phyloP scores from a whole-genome alignment of 768 basidiomycete genomes.

The Cystofilobasidium ferigula region DNA sequence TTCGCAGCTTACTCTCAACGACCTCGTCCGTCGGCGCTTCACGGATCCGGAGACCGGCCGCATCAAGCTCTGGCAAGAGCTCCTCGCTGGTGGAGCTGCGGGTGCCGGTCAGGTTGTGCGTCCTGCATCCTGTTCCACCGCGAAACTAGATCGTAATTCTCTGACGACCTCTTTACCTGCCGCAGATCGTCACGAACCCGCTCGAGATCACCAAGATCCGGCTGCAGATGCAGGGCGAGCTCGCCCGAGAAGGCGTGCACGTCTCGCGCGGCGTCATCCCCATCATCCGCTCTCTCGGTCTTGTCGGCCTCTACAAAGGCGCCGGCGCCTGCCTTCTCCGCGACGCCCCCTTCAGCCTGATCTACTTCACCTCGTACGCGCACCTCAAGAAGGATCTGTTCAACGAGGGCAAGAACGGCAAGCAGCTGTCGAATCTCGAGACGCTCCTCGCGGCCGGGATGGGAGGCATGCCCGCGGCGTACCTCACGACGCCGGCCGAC shows the following conservation, averaged over 20 bases:
- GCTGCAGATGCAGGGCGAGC: constrained; percentile 88
- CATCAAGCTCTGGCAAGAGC: constrained; percentile 81
- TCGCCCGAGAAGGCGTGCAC: constrained; percentile 62
- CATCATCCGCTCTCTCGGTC: constrained; percentile 82
- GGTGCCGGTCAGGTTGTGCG: constrained; percentile 96
- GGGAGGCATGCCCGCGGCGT: constrained; percentile 93
- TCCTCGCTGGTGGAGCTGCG: constrained; percentile 80
- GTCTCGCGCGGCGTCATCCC: constrained; percentile 76
- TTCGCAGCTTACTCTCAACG: constrained; percentile 82
- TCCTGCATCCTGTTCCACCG: constrained; percentile 29
- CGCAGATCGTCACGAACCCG: constrained; percentile 89
- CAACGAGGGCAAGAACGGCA: constrained; percentile 89
- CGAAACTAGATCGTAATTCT: no score
- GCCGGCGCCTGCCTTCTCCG: constrained; percentile 84
- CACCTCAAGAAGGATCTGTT: constrained; percentile 62
- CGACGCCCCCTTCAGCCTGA: constrained; percentile 62
- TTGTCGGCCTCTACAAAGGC: constrained; percentile 85
- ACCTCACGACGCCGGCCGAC: constrained; percentile 47
- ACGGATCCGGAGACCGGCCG: constrained; percentile 94
- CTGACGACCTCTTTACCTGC: constrained; percentile 21
- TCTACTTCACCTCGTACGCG: constrained; percentile 50
- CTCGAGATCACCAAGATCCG: constrained; percentile 56
- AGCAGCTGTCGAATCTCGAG: constrained; percentile 80
- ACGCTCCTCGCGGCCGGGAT: constrained; percentile 64
- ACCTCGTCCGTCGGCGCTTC: constrained; percentile 65